Percentiles rank a stretch among this genome's conserved stretches.
Evolutionary conservation across 2,329 filamentous ascomycete species (phyloP).

Genomic region (Colletotrichum sp.): DNA sequence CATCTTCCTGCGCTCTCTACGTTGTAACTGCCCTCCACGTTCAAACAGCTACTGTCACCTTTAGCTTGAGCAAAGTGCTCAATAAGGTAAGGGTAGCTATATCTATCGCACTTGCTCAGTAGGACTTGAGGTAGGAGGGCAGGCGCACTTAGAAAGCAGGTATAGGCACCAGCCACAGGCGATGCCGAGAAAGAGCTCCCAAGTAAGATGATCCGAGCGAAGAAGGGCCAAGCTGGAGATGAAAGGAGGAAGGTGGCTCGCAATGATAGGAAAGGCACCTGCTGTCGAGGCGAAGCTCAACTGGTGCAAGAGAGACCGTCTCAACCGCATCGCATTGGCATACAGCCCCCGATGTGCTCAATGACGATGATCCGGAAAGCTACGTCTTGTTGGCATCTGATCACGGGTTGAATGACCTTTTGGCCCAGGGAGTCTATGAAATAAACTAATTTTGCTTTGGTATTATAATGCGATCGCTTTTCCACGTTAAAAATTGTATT

Average conservation of each 20-base stretch:
- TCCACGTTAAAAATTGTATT: too few relatives aligned
- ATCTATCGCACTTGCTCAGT: too few relatives aligned
- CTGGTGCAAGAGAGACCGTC: background rate
- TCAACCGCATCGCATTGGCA: background rate
- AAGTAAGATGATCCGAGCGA: background rate
- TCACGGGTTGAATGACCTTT: background rate
- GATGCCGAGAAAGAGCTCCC: background rate
- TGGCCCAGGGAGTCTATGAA: too few relatives aligned
- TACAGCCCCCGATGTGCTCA: background rate
- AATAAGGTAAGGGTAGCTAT: too few relatives aligned
- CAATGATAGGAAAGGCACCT: background rate
- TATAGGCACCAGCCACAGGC: background rate
- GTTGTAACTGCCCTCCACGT: background rate
- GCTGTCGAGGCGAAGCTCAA: background rate
- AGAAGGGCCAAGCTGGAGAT: background rate
- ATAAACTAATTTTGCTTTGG: fast-evolving
- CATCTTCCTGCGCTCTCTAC: background rate
- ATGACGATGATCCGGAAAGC: background rate
- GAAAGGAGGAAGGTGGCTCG: background rate
- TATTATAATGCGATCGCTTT: too few relatives aligned
- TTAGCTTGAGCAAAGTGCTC: too few relatives aligned
- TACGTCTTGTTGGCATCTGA: background rate
- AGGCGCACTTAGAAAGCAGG: background rate
- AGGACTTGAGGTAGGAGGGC: background rate
- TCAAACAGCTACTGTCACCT: too few relatives aligned